Conservation (phyloP, 2,329 filamentous ascomycete species). For the Botrytis sinoallii region DNA sequence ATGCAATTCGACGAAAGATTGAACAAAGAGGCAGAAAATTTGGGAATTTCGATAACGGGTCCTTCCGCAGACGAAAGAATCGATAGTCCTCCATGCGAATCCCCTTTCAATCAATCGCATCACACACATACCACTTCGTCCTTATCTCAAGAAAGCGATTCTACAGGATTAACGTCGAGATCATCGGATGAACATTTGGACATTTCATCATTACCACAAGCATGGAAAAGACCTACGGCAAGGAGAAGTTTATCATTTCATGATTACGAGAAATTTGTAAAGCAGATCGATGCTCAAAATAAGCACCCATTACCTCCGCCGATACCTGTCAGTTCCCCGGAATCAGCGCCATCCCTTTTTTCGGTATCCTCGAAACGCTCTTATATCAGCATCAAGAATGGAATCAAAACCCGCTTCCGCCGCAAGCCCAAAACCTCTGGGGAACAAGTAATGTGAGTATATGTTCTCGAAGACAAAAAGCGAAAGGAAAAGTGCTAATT, state of each 20-base stretch:
- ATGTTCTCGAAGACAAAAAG: neutral
- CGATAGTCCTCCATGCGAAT: constrained; percentile 30
- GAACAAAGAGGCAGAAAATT: constrained; percentile 30
- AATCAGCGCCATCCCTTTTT: constrained; percentile 34
- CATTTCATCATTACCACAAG: constrained; percentile 8
- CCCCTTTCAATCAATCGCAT: constrained; percentile 27
- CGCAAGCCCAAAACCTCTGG: constrained; percentile 24
- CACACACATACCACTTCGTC: constrained; percentile 33
- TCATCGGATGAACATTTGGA: constrained; percentile 28
- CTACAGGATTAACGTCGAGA: constrained; percentile 34
- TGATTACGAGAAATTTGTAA: constrained; percentile 36
- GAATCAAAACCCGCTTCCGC: constrained; percentile 29
- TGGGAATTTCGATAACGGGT: constrained; percentile 33
- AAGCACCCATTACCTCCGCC: constrained; percentile 15
- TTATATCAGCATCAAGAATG: constrained; percentile 32
- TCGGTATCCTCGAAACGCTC: constrained; percentile 34
- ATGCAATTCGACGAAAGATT: constrained; percentile 29
- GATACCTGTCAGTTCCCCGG: constrained; percentile 23
- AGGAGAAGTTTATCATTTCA: constrained; percentile 34
- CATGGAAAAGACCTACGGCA: constrained; percentile 23
- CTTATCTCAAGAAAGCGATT: constrained; percentile 31
- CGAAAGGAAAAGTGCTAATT: constrained; percentile 19
- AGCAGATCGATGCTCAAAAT: constrained; percentile 26
- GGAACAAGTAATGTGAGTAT: constrained; percentile 32
- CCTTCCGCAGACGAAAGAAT: constrained; percentile 20